Base-by-base conservation (phyloP, 1,284 basidiomycete species). In the Austropuccinia psidii region DNA sequence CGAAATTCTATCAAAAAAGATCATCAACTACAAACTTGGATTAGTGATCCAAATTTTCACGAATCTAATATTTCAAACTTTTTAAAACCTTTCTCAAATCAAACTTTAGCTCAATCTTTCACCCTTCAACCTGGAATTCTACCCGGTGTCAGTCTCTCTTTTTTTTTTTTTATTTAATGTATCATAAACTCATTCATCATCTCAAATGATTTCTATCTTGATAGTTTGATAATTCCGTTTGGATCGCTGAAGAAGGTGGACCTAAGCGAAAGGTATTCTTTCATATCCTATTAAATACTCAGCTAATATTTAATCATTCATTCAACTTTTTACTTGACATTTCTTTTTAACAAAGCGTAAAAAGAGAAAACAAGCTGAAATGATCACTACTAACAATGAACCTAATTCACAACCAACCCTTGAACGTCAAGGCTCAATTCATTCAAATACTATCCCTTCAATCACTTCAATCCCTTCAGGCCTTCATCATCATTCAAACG, bases 1-100 rank as follows among this genome's bases (percentile, higher is more conserved):
- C 67, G 67, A 5, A 70, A 70, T 39, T 70, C 67, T 9, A 70
- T 70, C 19, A 70, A 70, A 33, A 70, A 70, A 47, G 67, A 70
- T 39, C 67, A 70, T 39, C 55, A 60, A 58, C 29, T 70, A n/a
- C 33, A 47, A 24, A 50, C 17, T 29, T 60, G 54, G 55, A 70
- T 70, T 7, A 47, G 21, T 24, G 55, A 70, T 29, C 41, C 67
- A 19, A 49, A 43, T 39, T 70, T 58, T 21, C 67, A 70, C 41
- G 66, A 68, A 70, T 29, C 55, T n/a, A 47, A 29, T 45, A 49
- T 60, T 27, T n/a, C n/a, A 35, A 70, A 70, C 41, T 70, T 70
- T 47, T 31, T 70, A n/a, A 70, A 70, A 39, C 67, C 67, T 35
- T 60, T 70, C 11, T 55, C 67, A 24, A 35, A 21, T 45, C 41